Evolutionary conservation across 2,329 filamentous ascomycete genomes (phyloP).

Genomic region (Decorospora gaudefroyi): DNA sequence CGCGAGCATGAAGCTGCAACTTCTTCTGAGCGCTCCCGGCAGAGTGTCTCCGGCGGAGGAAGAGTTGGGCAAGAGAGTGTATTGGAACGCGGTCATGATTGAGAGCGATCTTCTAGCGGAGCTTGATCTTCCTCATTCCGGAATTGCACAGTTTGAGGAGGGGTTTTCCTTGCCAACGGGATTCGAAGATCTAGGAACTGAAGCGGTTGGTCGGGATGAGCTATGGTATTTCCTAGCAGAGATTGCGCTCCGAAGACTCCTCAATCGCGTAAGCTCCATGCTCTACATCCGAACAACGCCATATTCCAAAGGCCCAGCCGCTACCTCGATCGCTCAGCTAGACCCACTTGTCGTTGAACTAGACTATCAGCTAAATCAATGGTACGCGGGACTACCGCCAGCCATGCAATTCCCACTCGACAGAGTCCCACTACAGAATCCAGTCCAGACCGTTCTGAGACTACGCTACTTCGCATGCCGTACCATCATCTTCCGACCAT

Average conservation of each 20-base stretch:
- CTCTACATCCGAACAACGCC: conserved; percentile 70
- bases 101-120: conserved; percentile 79
- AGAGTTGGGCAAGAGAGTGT: conserved; percentile 76
- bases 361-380: conserved; percentile 80
- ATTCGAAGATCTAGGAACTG: conserved; percentile 71
- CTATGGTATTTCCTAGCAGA: conserved; percentile 87
- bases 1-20: conserved; percentile 78
- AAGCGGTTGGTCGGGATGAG: conserved; percentile 71
- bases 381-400: conserved; percentile 77
- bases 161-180: conserved; percentile 76
- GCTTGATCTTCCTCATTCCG: conserved; percentile 79
- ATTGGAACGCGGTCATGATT: conserved; percentile 82
- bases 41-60: conserved; percentile 71
- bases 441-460: conserved; percentile 77
- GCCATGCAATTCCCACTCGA: conserved; percentile 78
- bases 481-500: conserved; percentile 84
- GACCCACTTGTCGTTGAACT: conserved; percentile 79
- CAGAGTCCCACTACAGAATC: conserved; percentile 67
- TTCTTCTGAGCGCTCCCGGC: conserved; percentile 74
- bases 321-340: conserved; percentile 71
- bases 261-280: conserved; percentile 78
- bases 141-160: conserved; percentile 81
- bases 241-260: conserved; percentile 74
- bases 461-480: conserved; percentile 83
- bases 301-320: conserved; percentile 46